phyloP scores from a whole-genome alignment of 176 grass and related monocot species.

The Bolboschoenus planiculmis region DNA sequence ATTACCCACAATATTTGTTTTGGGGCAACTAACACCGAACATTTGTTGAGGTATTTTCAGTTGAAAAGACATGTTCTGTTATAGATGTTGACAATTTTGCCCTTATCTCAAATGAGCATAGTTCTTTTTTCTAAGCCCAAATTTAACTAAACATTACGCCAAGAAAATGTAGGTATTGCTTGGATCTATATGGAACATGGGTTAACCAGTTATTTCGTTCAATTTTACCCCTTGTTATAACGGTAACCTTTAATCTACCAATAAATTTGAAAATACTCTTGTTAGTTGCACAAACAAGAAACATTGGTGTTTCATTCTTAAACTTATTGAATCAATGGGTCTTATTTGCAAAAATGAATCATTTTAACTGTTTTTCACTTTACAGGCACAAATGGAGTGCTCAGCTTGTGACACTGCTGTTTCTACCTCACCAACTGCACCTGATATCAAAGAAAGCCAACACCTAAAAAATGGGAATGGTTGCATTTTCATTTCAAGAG shows the following conservation, averaged over 20 bases:
- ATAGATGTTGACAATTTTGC: not conserved
- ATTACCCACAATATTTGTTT: not conserved
- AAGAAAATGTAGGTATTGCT: not conserved
- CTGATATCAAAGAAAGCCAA: slow-evolving; percentile 14
- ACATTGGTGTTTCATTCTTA: not conserved
- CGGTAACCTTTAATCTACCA: not conserved
- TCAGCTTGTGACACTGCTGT: not conserved
- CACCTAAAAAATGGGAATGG: not conserved
- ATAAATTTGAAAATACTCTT: not conserved
- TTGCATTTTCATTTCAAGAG: not conserved
- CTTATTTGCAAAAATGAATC: not conserved
- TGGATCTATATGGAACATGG: not conserved
- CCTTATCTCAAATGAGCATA: not conserved
- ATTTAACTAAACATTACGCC: not conserved
- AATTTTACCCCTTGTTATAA: not conserved
- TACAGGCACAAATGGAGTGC: slow-evolving; percentile 12
- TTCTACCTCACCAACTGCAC: slow-evolving; percentile 1
- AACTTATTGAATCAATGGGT: not conserved
- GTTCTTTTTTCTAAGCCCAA: not conserved
- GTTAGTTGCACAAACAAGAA: not conserved
- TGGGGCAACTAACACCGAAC: not conserved
- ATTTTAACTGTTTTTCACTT: not conserved
- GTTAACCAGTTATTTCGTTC: not conserved
- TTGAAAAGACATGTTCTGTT: not conserved
- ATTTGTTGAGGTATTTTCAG: not conserved